A percentile compares a stretch with the other conserved stretches of the same genome.
Evolutionary conservation across 2,329 filamentous ascomycete species (phyloP).

Genomic region (Neonectria punicea): DNA sequence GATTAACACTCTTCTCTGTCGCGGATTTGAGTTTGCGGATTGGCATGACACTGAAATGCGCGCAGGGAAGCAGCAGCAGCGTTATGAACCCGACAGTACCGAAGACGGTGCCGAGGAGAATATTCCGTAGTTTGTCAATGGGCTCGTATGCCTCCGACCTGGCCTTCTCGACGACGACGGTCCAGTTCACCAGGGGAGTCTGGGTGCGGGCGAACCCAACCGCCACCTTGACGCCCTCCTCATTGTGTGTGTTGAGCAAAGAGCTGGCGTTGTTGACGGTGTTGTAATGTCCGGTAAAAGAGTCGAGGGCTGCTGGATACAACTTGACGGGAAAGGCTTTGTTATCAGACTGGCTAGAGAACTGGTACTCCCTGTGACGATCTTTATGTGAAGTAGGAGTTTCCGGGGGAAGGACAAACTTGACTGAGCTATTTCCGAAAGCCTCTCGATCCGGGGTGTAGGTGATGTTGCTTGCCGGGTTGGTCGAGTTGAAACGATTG

Average conservation of each 20-base stretch:
- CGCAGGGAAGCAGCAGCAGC: slow-evolving; percentile 78
- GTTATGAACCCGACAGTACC: slow-evolving; percentile 80
- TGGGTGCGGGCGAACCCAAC: slow-evolving; percentile 82
- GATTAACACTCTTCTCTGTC: slow-evolving; percentile 77
- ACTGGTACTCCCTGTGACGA: slow-evolving; percentile 55
- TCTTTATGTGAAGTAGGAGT: slow-evolving; percentile 52
- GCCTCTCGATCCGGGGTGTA: slow-evolving; percentile 51
- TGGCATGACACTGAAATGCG: slow-evolving; percentile 83
- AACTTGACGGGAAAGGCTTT: slow-evolving; percentile 66
- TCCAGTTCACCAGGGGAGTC: slow-evolving; percentile 80
- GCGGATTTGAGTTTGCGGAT: slow-evolving; percentile 81
- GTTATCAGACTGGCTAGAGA: slow-evolving; percentile 53
- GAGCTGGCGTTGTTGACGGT: slow-evolving; percentile 75
- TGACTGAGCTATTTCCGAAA: slow-evolving; percentile 59
- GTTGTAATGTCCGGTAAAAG: slow-evolving; percentile 63
- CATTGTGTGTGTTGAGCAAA: slow-evolving; percentile 75
- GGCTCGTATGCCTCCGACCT: slow-evolving; percentile 79
- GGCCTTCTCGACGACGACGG: slow-evolving; percentile 81
- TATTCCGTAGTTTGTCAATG: slow-evolving; percentile 78
- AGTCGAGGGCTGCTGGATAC: slow-evolving; percentile 72
- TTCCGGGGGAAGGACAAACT: slow-evolving; percentile 70
- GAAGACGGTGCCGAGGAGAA: slow-evolving; percentile 87
- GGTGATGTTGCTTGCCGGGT: slow-evolving; percentile 59
- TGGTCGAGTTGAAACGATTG: slow-evolving; percentile 68
- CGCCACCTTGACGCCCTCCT: slow-evolving; percentile 75